Conservation (phyloP, 192 early-diverging fungal genomes). For the Physocladia obscura region DNA sequence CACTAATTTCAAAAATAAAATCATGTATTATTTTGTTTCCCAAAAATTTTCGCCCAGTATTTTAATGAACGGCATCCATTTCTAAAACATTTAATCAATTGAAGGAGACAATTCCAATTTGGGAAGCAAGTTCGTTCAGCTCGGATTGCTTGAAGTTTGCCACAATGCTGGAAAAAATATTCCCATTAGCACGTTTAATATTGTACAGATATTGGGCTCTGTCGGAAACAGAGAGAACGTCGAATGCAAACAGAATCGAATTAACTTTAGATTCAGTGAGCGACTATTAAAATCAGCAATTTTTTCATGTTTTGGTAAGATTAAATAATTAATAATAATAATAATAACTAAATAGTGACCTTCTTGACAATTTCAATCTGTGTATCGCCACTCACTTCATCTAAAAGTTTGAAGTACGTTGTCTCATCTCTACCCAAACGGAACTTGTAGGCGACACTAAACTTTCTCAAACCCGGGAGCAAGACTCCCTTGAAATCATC, state of each 20-base stretch:
- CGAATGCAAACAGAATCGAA: conserved; percentile 8
- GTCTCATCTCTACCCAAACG: not conserved
- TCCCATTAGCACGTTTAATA: not conserved
- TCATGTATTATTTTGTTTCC: too few relatives aligned
- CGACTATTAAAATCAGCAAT: not conserved
- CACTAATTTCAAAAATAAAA: too few relatives aligned
- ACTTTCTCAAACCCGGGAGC: not conserved
- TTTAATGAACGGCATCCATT: too few relatives aligned
- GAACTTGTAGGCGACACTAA: not conserved
- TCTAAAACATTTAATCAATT: too few relatives aligned
- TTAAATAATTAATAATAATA: too few relatives aligned
- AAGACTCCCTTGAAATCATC: not conserved
- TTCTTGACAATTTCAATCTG: not conserved
- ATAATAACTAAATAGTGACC: too few relatives aligned
- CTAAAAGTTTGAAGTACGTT: not conserved
- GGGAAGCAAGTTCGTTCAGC: too few relatives aligned
- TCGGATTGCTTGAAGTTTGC: too few relatives aligned
- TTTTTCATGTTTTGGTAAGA: too few relatives aligned
- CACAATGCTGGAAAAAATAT: too few relatives aligned
- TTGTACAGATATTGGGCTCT: conserved; percentile 26
- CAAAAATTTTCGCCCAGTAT: too few relatives aligned
- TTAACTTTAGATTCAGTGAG: not conserved
- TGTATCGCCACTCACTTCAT: not conserved
- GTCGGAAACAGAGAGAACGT: conserved; percentile 19
- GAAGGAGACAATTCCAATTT: too few relatives aligned